These are phyloP conservation scores for Cyberlindnera suaveolens DNA, from an alignment of 805 yeast species.

Conservation along the genomic window DNA sequence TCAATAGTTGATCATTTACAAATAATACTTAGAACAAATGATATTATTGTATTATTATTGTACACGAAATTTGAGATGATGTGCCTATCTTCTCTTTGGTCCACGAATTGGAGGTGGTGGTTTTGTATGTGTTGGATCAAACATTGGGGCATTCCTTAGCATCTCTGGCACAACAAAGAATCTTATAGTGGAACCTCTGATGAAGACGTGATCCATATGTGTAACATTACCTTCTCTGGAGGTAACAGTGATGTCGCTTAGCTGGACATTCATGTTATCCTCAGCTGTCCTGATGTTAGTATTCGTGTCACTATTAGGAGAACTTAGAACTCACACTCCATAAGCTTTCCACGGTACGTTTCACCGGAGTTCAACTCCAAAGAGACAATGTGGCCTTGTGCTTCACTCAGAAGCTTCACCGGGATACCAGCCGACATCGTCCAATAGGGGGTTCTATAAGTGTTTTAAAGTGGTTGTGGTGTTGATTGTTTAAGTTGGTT, in stretches of 20 bases:
- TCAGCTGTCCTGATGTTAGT: slow-evolving; percentile 32
- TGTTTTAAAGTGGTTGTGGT: too few species aligned
- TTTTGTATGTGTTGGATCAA: slow-evolving; percentile 50
- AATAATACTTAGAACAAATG: background rate
- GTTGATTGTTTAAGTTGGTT: too few species aligned
- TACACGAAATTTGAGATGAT: background rate
- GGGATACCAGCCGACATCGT: slow-evolving; percentile 59
- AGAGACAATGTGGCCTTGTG: slow-evolving; percentile 82
- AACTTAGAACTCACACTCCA: slow-evolving; percentile 43
- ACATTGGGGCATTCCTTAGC: slow-evolving; percentile 83
- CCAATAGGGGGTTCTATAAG: too few species aligned
- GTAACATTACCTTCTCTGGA: slow-evolving; percentile 68
- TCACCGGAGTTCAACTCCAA: slow-evolving; percentile 83
- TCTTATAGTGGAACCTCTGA: slow-evolving; percentile 86
- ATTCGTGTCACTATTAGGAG: background rate
- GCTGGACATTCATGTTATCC: slow-evolving; percentile 90
- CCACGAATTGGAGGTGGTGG: slow-evolving; percentile 72
- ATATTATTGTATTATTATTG: background rate
- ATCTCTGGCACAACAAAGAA: slow-evolving; percentile 86
- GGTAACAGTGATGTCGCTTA: slow-evolving; percentile 76
- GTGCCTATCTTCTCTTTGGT: slow-evolving; percentile 33
- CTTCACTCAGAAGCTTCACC: slow-evolving; percentile 78
- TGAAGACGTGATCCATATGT: slow-evolving; percentile 77
- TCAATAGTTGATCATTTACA: slow-evolving; percentile 6
- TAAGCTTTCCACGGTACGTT: slow-evolving; percentile 78